Conservation (phyloP, 192 early-diverging fungal genomes). For the Coemansia sp. region DNA sequence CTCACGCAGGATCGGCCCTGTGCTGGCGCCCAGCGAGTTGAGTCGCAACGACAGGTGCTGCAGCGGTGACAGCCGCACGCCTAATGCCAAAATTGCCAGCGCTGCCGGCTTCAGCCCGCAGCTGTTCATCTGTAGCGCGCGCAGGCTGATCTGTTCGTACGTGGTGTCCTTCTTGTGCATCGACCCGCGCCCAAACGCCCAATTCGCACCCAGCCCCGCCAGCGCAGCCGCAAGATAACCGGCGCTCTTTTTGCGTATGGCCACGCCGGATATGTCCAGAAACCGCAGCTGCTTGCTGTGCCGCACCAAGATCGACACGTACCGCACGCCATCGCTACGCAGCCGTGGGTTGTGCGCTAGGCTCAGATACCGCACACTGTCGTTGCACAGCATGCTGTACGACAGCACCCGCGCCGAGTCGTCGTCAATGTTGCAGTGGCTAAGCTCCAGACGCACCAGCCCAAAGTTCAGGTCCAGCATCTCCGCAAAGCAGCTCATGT, state of each 20-base stretch:
- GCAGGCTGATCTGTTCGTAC: slow-evolving; percentile 41
- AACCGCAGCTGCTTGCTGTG: slow-evolving; percentile 64
- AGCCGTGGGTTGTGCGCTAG: slow-evolving; percentile 68
- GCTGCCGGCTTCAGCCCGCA: slow-evolving; percentile 50
- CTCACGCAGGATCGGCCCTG: slow-evolving; percentile 48
- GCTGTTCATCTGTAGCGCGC: slow-evolving; percentile 53
- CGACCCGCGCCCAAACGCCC: slow-evolving; percentile 45
- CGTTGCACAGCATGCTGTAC: slow-evolving; percentile 69
- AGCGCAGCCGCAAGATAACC: slow-evolving; percentile 68
- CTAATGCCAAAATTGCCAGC: slow-evolving; percentile 52
- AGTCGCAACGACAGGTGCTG: slow-evolving; percentile 49
- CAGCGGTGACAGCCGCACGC: slow-evolving; percentile 47
- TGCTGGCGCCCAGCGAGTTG: slow-evolving; percentile 38
- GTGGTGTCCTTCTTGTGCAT: slow-evolving; percentile 39
- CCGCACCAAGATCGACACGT: slow-evolving; percentile 69
- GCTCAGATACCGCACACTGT: slow-evolving; percentile 63
- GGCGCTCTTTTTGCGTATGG: slow-evolving; percentile 67
- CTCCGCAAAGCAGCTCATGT: slow-evolving; percentile 69
- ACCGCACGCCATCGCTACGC: slow-evolving; percentile 71
- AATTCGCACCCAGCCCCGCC: slow-evolving; percentile 46
- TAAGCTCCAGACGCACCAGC: slow-evolving; percentile 61
- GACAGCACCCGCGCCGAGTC: slow-evolving; percentile 67
- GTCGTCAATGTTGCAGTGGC: slow-evolving; percentile 72
- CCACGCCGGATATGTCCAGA: slow-evolving; percentile 69
- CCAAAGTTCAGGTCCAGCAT: slow-evolving; percentile 76